Evolutionary conservation across 257 asterid species (phyloP).

Genomic region (Solanum neorickii): DNA sequence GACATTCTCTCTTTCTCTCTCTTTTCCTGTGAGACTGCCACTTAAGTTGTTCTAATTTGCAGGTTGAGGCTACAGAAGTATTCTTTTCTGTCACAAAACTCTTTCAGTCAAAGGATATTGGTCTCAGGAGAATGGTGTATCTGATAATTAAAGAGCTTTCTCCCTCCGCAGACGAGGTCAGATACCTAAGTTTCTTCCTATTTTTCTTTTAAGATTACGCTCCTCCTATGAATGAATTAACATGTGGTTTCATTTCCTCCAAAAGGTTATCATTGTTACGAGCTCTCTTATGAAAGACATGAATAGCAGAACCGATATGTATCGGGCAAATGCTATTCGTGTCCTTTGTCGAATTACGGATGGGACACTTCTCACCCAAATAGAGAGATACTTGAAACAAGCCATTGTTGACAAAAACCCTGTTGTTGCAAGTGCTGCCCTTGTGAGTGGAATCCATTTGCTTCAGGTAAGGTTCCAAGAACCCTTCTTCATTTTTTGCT

Average conservation of each 20-base stretch:
- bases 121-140: conserved; percentile 93
- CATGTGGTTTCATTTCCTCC: conserved; percentile 8
- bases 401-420: conserved; percentile 95
- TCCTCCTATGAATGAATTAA: conserved; percentile 6
- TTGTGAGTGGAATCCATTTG: conserved; percentile 88
- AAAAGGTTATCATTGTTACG: conserved; percentile 93
- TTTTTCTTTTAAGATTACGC: not conserved
- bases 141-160: conserved; percentile 91
- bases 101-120: conserved; percentile 83
- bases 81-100: conserved; percentile 91
- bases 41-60: not conserved
- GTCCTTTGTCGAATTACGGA: conserved; percentile 89
- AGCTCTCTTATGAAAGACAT: conserved; percentile 98
- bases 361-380: conserved; percentile 88
- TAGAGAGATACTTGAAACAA: conserved; percentile 91
- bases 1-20: not conserved
- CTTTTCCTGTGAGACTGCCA: not conserved
- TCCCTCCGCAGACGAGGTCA: conserved; percentile 91
- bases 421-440: conserved; percentile 95
- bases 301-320: conserved; percentile 97
- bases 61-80: conserved; percentile 90
- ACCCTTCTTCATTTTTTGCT: not conserved
- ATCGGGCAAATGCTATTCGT: conserved; percentile 91
- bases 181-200: not conserved
- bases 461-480: conserved; percentile 49